Evolutionary conservation across 129 eudicot genomes (phyloP).

Genomic region (Flaveria sonorensis): DNA sequence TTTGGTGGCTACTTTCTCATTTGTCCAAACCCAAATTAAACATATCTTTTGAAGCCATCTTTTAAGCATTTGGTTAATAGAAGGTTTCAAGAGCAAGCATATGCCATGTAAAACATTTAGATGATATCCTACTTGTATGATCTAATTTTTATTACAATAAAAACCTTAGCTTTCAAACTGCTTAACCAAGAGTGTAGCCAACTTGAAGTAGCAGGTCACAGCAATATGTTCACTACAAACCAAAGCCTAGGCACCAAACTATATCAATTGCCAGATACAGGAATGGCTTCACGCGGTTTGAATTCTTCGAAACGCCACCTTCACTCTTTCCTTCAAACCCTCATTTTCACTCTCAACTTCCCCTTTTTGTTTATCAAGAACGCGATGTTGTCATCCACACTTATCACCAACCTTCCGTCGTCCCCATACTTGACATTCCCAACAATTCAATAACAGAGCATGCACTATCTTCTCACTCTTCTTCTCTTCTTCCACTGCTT

Average conservation of each 20-base stretch:
- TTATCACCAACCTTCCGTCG: conserved; percentile 63
- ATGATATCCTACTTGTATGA: too few relatives aligned
- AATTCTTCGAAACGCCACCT: conserved; percentile 65
- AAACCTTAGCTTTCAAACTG: too few relatives aligned
- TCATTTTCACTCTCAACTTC: conserved; percentile 83
- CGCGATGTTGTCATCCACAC: conserved; percentile 71
- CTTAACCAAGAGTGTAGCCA: too few relatives aligned
- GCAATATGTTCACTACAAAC: neutral
- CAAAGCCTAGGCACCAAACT: conserved; percentile 3
- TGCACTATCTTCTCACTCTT: conserved; percentile 67
- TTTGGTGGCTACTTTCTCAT: too few relatives aligned
- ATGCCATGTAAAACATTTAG: too few relatives aligned
- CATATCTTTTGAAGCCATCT: too few relatives aligned
- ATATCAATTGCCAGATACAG: conserved; percentile 40
- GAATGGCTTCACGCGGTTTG: conserved; percentile 76
- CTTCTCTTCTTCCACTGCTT: conserved; percentile 57
- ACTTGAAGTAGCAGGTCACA: too few relatives aligned
- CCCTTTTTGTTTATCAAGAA: conserved; percentile 77
- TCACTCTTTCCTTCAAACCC: conserved; percentile 81
- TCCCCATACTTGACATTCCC: conserved; percentile 84
- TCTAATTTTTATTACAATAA: too few relatives aligned
- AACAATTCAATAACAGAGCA: conserved; percentile 76
- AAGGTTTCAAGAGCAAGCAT: too few relatives aligned
- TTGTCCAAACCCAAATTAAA: too few relatives aligned
- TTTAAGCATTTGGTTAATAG: too few relatives aligned